Base-by-base conservation (phyloP, 2,329 filamentous ascomycete genomes). In the Monosporascus sp. region DNA sequence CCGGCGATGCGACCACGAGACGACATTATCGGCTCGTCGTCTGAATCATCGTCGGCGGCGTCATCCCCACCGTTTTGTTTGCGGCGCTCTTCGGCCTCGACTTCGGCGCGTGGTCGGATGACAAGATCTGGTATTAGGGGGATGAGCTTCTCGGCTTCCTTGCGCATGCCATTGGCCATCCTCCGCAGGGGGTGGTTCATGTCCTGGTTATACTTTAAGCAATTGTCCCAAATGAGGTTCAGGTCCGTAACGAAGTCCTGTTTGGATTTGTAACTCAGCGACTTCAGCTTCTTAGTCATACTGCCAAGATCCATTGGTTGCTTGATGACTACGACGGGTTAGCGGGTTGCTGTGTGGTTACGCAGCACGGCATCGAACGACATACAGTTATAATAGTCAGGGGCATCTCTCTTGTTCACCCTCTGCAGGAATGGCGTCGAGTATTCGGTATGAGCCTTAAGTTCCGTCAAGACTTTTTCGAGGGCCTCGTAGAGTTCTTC, bases 1-100 rank as follows among this genome's bases (percentile, higher is more conserved):
- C 86, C 89, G 17, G 91, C 89, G 68, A 93, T 96, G 45, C 94
- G 87, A 50, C 94, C 94, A 59, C 94, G 84, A 48, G 93, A 97
- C 53, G 94, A 94, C 89, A 97, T 97, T 65, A 99, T 97, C 8
- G 94, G 94, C 71, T 96, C 92, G 67, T 97, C 93, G 64, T 97
- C 93, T 61, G 91, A 96, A 69, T 97, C 93, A 54, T 97, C 93
- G 27, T 82, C 89, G 39, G 80, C 89, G 61, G 93, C 90, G 58
- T 90, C 84, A 55, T 90, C 88, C 46, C 87, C 87, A 49, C 94
- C 91, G 56, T 92, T 89, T 63, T 95, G 90, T 67, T 94, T 88
- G 56, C 91, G 82, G 51, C 93, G 83, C 70, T 88, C 85, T 62
- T 94, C 89, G 17, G 89, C 89, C 72, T 99, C 94, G 6, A 97